Evolutionary conservation across 2,329 filamentous ascomycete species (phyloP).

Genomic region (Aspergillus novoparasiticus): DNA sequence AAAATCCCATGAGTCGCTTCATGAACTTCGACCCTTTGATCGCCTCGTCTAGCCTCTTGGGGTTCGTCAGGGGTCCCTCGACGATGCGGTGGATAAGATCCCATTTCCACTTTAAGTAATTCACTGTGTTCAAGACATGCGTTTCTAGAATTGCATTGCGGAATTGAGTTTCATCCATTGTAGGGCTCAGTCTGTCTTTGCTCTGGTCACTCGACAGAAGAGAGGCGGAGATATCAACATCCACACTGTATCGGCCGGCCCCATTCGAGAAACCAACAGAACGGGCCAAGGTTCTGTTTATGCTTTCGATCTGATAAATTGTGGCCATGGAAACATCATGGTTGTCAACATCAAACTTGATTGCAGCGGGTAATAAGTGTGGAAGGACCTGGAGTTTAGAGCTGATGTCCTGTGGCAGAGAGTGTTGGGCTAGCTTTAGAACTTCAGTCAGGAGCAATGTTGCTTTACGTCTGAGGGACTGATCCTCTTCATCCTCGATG

Average conservation of each 20-base stretch:
- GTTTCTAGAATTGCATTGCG: constrained; percentile 68
- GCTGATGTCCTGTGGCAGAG: constrained; percentile 81
- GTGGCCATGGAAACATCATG: constrained; percentile 84
- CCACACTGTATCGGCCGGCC: constrained; percentile 44
- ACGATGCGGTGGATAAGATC: constrained; percentile 87
- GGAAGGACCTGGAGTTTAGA: constrained; percentile 84
- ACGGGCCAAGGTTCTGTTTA: constrained; percentile 87
- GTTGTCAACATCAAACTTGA: constrained; percentile 69
- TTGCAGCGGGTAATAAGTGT: constrained; percentile 76
- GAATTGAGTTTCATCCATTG: constrained; percentile 67
- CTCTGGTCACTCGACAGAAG: constrained; percentile 43
- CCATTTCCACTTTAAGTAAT: constrained; percentile 97
- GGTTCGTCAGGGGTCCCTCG: constrained; percentile 86
- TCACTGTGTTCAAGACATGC: constrained; percentile 83
- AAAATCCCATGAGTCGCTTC: constrained; percentile 91
- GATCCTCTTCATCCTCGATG: constrained; percentile 53
- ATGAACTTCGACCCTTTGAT: constrained; percentile 95
- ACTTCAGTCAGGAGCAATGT: constrained; percentile 90
- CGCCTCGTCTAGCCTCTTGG: constrained; percentile 90
- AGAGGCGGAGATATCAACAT: constrained; percentile 49
- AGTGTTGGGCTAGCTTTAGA: constrained; percentile 81
- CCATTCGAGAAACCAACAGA: constrained; percentile 58
- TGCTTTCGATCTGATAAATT: constrained; percentile 96
- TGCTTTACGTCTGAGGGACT: constrained; percentile 76
- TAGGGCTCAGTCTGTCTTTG: constrained; percentile 60